Evolutionary conservation across 1,284 basidiomycete genomes (phyloP).

Genomic region (Trametes polyzona): DNA sequence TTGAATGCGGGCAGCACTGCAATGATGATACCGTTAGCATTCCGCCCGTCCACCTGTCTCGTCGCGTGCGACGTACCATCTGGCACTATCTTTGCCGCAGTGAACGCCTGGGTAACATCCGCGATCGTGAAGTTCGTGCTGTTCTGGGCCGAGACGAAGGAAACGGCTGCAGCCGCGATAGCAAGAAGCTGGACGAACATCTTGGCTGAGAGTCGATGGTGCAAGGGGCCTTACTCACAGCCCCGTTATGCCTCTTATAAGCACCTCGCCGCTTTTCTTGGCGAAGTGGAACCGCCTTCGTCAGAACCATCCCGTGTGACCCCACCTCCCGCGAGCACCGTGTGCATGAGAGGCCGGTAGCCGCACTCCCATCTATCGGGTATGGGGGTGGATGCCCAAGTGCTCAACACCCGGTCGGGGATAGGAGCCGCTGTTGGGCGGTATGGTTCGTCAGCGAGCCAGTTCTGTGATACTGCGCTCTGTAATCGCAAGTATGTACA

Average conservation of each 20-base stretch:
- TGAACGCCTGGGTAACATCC: constrained; percentile 45
- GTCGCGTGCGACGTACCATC: constrained; percentile 27
- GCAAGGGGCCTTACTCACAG: background rate
- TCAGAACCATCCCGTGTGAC: constrained; percentile 13
- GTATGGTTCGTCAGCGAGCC: too few relatives aligned
- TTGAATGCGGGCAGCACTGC: constrained; percentile 43
- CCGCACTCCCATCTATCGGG: background rate
- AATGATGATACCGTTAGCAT: background rate
- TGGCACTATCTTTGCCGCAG: constrained; percentile 45
- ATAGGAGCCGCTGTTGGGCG: too few relatives aligned
- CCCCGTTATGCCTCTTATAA: constrained; percentile 7
- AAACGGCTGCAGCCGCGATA: constrained; percentile 9
- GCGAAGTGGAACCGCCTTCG: background rate
- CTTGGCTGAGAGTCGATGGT: background rate
- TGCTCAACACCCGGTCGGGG: too few relatives aligned
- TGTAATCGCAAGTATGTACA: too few relatives aligned
- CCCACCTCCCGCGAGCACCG: background rate
- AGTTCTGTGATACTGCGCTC: too few relatives aligned
- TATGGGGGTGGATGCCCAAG: background rate
- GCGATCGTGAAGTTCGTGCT: constrained; percentile 30
- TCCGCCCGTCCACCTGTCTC: too few relatives aligned
- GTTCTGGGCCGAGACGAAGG: constrained; percentile 20
- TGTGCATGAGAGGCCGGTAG: constrained; percentile 9
- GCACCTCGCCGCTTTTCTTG: constrained; percentile 6
- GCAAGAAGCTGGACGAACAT: constrained; percentile 12